Evolutionary conservation across 805 yeast species (phyloP), one percentile per base, ranked within the genome.

Genomic region (Nadsonia fulvescens): DNA sequence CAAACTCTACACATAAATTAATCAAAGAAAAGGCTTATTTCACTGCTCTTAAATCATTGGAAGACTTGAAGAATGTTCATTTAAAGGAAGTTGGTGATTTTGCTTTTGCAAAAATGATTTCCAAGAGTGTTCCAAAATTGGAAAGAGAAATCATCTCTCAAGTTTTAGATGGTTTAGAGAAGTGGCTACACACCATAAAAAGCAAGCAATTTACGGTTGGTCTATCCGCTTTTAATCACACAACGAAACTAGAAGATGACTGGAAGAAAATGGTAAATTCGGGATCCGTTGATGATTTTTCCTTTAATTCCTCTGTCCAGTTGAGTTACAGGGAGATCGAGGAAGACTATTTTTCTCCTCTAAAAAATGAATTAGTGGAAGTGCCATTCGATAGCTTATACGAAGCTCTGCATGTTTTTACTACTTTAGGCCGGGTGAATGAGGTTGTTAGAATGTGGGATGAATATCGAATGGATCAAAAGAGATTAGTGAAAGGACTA

Each of bases 251-350:
- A 42, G 65, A 74, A 26, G 54, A 59, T 9, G 55, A 58, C 20
- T 78, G 91, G 86, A 56, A 59, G 18, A 34, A 45, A 2, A 53
- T 54, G n/a, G n/a, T n/a, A n/a, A n/a, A n/a, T n/a, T n/a, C n/a
- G n/a, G n/a, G n/a, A n/a, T n/a, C n/a, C n/a, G n/a, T n/a, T n/a
- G n/a, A n/a, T 4, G 51, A 62, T 5, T 78, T 66, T 45, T 70
- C 75, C 39, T 63, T 86, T 36, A 83, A 83, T 45, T 77, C 94
- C 0, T 77, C 93, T 0, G 77, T 83, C 4, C 96, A 86, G 46
- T 48, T 66, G 5, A 67, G 92, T 5, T 56, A 81, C 43, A 59
- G 95, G 39, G 69, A 66, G 23, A 59, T 71, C 0, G 51, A 54
- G 27, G 44, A 47, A 31, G 57, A 53, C 36, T 61, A 30, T 8